Evolutionary conservation across 108 stramenopile species (phyloP), one percentile per base, ranked within the genome.

Genomic region (Schizochytrium sp.): DNA sequence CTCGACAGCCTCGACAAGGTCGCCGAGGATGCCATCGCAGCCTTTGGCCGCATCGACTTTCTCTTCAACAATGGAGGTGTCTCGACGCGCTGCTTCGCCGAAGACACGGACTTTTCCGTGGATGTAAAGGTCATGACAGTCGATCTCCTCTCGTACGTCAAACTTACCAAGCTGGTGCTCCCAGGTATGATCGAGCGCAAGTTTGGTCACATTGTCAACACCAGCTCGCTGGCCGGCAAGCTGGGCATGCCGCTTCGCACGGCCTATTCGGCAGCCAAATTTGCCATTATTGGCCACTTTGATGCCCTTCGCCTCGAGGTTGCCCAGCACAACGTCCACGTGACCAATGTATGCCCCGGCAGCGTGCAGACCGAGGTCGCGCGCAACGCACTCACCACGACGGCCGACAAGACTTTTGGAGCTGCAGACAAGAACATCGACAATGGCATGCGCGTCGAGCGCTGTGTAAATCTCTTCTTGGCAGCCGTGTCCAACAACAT

Each of bases 251-350:
- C 89, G 5, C 10, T 25, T 8, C 19, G 51, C 25, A n/a, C 89
- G 16, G 19, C 34, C 16, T 90, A 90, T 55, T 58, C 89, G 23
- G 87, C 89, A 12, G 48, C 76, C 89, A 90, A 90, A 48, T 44
- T 83, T 44, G 89, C 89, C 51, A 28, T 90, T 29, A 47, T 59
- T 19, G 89, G 89, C 12, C 76, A 69, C 87, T 87, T 57, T 57
- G 51, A 87, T 87, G 83, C 89, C 5, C 87, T 90, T 25, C 89
- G 89, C 29, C 5, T 25, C 18, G 89, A 90, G 57, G 59, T 87
- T 18, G 53, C 29, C 14, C 48, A n/a, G 47, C 48, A 72, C 18
- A 48, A 48, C 23, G 21, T 88, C 10, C 29, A 43, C 5, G 72
- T 88, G 10, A 29, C 60, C 25, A 87, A 83, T 5, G 69, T 41